Base-by-base conservation (phyloP, 495 filamentous ascomycete species). In the Cenococcum geophilum region DNA sequence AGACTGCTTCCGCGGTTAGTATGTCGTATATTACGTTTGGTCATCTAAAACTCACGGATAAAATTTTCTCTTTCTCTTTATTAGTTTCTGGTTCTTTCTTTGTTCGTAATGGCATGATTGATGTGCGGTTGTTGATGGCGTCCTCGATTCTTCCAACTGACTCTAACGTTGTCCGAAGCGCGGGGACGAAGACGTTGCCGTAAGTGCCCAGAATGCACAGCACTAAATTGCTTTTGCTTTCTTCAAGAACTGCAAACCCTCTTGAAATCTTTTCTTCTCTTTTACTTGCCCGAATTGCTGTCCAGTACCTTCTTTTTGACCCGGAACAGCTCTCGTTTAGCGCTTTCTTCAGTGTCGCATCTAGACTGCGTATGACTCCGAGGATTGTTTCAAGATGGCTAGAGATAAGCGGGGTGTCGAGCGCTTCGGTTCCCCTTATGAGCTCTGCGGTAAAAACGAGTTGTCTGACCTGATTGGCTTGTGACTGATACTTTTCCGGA, bases 191-290 rank as follows among this genome's bases (percentile, higher is more conserved):
- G n/a, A 22, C n/a, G 18, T 10, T 21, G 21, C 48, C 48, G 48
- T 51, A 51, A 18, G 48, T 51, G 3, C 16, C 21, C 11, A 51
- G 16, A 12, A 51, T 51, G 48, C 48, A 51, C 11, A 51, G 48
- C 10, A 21, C 48, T 11, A 51, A 21, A 23, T 14, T 12, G 16
- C 16, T 18, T 22, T 51, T 51, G 21, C 23, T 51, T 10, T 51
- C 48, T 21, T 51, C 48, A 3, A 51, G 48, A 4, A 5, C 2
- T n/a, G 21, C n/a, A 23, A 51, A 51, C 2, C 48, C 48, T 51
- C 22, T 51, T 3, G 48, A 51, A 20, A 51, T 51, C 22, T 51
- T 51, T 3, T 51, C 48, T 23, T 51, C 48, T 51, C 48, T 51
- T 11, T 51, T 14, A 18, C 1, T 10, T 11, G 48, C n/a, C 48